These are phyloP conservation scores for Rhodocollybia butyracea DNA, from an alignment of 768 basidiomycete species.

Conservation along the genomic window DNA sequence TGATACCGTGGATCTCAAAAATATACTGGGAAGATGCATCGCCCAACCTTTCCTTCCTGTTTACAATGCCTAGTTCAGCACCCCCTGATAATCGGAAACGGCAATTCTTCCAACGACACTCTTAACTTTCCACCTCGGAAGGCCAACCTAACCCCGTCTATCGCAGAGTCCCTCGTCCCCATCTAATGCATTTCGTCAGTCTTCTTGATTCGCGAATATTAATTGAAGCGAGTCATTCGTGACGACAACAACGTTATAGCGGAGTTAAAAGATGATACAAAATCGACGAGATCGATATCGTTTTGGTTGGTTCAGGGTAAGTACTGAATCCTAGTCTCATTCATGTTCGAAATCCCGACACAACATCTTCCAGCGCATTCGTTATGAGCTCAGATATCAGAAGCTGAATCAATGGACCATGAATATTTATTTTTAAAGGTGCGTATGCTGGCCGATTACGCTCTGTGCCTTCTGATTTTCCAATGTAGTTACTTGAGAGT, in stretches of 20 bases:
- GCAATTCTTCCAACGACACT: slow-evolving; percentile 52
- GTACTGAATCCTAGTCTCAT: slow-evolving; percentile 33
- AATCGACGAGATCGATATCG: slow-evolving; percentile 37
- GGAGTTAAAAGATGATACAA: slow-evolving; percentile 33
- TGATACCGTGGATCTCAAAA: slow-evolving; percentile 36
- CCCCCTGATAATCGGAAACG: slow-evolving; percentile 46
- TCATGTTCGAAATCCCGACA: slow-evolving; percentile 11
- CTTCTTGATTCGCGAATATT: slow-evolving; percentile 43
- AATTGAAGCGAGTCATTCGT: slow-evolving; percentile 31
- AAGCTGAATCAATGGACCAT: no score
- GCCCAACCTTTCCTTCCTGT: not conserved
- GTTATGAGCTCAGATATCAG: no score
- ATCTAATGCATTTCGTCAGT: slow-evolving; percentile 33
- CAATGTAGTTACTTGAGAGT: no score
- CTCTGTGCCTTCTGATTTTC: no score
- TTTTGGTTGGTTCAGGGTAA: slow-evolving; percentile 48
- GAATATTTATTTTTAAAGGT: no score
- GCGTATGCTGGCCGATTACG: no score
- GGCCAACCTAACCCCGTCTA: slow-evolving; percentile 38
- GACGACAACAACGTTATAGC: slow-evolving; percentile 26
- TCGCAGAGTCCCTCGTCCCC: slow-evolving; percentile 42
- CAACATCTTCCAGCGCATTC: no score
- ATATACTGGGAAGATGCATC: slow-evolving; percentile 29
- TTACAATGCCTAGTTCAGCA: slow-evolving; percentile 24
- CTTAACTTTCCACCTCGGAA: slow-evolving; percentile 46